These are phyloP conservation scores for Gossypium gossypioides DNA, from an alignment of 441 rosid species.

Conservation along the genomic window DNA sequence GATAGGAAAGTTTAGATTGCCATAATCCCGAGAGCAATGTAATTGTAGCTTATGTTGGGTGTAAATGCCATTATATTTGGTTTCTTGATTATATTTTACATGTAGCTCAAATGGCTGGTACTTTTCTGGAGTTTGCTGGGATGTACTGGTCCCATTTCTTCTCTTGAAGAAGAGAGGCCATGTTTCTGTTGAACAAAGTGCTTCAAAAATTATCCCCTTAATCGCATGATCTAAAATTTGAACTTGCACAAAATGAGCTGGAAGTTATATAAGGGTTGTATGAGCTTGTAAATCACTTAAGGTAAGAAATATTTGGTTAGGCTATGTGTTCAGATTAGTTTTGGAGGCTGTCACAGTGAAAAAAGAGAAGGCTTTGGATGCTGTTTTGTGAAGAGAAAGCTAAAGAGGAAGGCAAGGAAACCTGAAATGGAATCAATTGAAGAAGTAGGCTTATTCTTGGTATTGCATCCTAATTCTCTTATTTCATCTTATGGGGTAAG, in stretches of 20 bases:
- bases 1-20: neutral
- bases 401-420: neutral
- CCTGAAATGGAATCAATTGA: constrained; percentile 9
- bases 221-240: constrained; percentile 3
- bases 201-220: neutral
- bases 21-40: neutral
- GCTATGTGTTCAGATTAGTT: constrained; percentile 17
- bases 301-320: constrained; percentile 19
- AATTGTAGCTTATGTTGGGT: neutral
- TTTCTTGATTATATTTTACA: neutral
- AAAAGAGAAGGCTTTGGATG: constrained; percentile 9
- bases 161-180: neutral
- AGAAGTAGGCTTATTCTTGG: constrained; percentile 22
- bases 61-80: neutral
- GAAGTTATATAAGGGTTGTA: neutral
- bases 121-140: neutral
- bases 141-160: neutral
- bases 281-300: constrained; percentile 18
- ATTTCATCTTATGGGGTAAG: constrained; percentile 3
- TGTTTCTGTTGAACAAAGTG: neutral
- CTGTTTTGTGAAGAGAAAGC: constrained; percentile 12
- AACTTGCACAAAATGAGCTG: constrained; percentile 2
- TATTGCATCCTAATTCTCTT: constrained; percentile 8
- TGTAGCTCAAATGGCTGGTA: constrained; percentile 5
- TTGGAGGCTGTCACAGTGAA: constrained; percentile 15